Base-by-base conservation (phyloP, 164 flowering plant genomes). In the Vitis rotundifolia region DNA sequence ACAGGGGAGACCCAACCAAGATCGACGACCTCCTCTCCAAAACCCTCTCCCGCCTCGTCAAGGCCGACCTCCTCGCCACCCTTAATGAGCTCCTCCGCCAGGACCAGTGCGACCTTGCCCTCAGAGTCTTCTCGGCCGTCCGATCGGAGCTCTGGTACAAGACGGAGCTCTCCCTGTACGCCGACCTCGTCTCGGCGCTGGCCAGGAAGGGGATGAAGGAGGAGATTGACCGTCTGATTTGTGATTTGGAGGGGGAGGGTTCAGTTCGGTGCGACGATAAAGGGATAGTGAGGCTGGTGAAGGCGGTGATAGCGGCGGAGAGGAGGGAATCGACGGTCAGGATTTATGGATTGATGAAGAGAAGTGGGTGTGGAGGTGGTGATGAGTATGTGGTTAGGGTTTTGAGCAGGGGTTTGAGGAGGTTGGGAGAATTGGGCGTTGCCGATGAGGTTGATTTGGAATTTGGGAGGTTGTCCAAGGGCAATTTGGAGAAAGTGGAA, bases 61-160 rank as follows among this genome's bases (percentile, higher is more conserved):
- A 94, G 67, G 51, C 85, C 68, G 97, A 95, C 84, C 97, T 94
- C 73, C 59, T 88, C 69, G 89, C 95, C 55, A 74, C 91, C 67
- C 77, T 92, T n/a, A 79, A 79, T 6, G 97, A 94, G 81, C 94
- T 94, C 61, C 86, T 89, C 10, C 87, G 97, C 8, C 98, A 92
- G 64, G 85, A 84, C 73, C 93, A 80, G 11, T 81, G 86, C 84
- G 72, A 71, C 54, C 76, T 89, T 57, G 95, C 97, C 31, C 75
- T 85, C 73, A 73, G 68, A n/a, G 91, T 87, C 9, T 83, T 91
- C 84, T 55, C 81, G 61, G 72, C 77, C 73, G 63, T 87, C 72
- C 83, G 81, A 56, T 76, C 86, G 0, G 97, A 94, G 79, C 44
- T 37, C 44, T 37, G 44, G 44, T 86, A 85, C 81, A 68, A 61